Evolutionary conservation across 2,329 filamentous ascomycete genomes (phyloP).

Genomic region (Fonsecaea nubica): DNA sequence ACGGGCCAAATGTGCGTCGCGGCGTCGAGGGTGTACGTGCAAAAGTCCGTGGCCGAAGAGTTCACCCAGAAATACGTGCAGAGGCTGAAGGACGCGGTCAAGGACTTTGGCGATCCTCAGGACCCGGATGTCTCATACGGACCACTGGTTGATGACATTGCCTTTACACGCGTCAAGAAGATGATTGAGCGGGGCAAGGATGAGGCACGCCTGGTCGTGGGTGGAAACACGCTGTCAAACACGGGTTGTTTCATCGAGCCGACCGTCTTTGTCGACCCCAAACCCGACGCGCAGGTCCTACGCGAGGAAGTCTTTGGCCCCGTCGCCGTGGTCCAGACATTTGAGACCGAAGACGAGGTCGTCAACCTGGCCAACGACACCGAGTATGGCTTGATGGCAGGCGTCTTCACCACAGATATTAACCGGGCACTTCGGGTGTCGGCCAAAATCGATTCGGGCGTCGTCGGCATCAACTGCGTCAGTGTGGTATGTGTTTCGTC

Average conservation of each 20-base stretch:
- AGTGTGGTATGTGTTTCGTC: too few species aligned
- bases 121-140: conserved; percentile 59
- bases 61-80: conserved; percentile 56
- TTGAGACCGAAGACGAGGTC: conserved; percentile 48
- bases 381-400: conserved; percentile 47
- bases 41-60: conserved; percentile 64
- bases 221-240: conserved; percentile 40
- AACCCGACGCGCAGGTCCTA: conserved; percentile 45
- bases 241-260: conserved; percentile 41
- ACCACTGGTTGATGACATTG: conserved; percentile 52
- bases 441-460: conserved; percentile 49
- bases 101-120: conserved; percentile 68
- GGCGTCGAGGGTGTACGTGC: conserved; percentile 66
- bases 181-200: conserved; percentile 52
- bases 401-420: conserved; percentile 52
- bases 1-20: conserved; percentile 46
- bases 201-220: conserved; percentile 48
- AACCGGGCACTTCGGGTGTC: conserved; percentile 49
- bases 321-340: conserved; percentile 47
- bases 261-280: neutral
- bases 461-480: conserved; percentile 54
- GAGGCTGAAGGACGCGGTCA: conserved; percentile 44
- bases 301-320: conserved; percentile 56
- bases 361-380: conserved; percentile 47
- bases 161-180: conserved; percentile 49